phyloP scores from a whole-genome alignment of 2,329 filamentous ascomycete species.

The Bipolaris bicolor region DNA sequence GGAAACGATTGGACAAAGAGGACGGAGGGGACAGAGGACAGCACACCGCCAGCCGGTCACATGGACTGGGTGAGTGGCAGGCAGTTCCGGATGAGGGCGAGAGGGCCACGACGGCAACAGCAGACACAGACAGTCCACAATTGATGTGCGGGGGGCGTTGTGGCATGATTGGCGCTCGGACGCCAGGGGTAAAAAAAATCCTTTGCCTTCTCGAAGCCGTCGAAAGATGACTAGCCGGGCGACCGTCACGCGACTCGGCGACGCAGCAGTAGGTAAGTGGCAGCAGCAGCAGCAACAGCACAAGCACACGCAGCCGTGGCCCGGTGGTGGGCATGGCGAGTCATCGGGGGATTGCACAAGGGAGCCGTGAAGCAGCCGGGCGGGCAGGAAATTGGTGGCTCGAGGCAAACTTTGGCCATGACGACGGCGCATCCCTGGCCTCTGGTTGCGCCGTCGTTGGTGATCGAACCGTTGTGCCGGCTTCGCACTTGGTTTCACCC shows the following conservation, averaged over 20 bases:
- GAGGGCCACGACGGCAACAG: slow-evolving; percentile 10
- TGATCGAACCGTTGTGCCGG: slow-evolving; percentile 36
- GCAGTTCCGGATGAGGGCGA: slow-evolving; percentile 8
- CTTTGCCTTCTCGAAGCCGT: slow-evolving; percentile 37
- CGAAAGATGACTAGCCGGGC: slow-evolving; percentile 18
- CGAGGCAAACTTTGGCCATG: slow-evolving; percentile 1
- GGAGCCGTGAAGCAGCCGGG: slow-evolving; percentile 15
- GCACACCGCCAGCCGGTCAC: slow-evolving; percentile 46
- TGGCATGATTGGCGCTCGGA: slow-evolving; percentile 33
- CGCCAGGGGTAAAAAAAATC: slow-evolving; percentile 30
- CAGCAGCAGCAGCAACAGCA: too few relatives aligned
- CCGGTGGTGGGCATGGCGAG: too few relatives aligned
- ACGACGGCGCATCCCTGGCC: slow-evolving; percentile 24
- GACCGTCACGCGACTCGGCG: slow-evolving; percentile 38
- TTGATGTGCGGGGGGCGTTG: slow-evolving; percentile 27
- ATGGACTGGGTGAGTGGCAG: slow-evolving; percentile 24
- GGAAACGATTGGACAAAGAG: slow-evolving; percentile 27
- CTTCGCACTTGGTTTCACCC: slow-evolving; percentile 36
- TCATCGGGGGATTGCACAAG: too few relatives aligned
- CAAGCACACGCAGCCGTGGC: too few relatives aligned
- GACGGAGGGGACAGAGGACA: slow-evolving; percentile 11
- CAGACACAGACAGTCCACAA: slow-evolving; percentile 6
- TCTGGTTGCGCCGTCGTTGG: slow-evolving; percentile 26
- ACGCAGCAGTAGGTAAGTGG: too few relatives aligned
- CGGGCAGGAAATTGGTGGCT: slow-evolving; percentile 14